Evolutionary conservation across 163 green algal species (phyloP).

Genomic region (Chloromonas sp.): DNA sequence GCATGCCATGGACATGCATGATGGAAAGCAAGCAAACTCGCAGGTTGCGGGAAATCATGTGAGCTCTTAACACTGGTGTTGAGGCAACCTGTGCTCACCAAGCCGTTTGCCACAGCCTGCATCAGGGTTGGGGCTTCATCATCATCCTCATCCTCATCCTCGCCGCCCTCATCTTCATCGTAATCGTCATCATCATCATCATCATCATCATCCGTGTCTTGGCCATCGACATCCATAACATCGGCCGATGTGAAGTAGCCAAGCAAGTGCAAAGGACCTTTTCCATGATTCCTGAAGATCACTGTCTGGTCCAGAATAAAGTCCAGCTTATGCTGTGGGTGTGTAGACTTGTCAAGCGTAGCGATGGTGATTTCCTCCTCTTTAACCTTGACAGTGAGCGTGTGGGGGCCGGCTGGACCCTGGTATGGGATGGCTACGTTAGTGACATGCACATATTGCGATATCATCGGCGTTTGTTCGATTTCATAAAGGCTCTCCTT

Average conservation of each 20-base stretch:
- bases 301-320: not conserved
- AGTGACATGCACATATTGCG: conserved; percentile 1
- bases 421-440: not conserved
- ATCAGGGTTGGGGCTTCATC: not conserved
- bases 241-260: not conserved
- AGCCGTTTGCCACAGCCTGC: not conserved
- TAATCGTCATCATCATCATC: conserved; percentile 2
- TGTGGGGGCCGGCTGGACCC: not conserved
- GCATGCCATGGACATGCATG: not conserved
- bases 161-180: not conserved
- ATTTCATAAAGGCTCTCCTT: not conserved
- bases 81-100: not conserved
- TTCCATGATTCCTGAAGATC: not conserved
- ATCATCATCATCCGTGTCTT: not conserved
- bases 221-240: not conserved
- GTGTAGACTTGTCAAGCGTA: not conserved
- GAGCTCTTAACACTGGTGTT: not conserved
- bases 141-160: conserved; percentile 2
- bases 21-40: no score
- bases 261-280: not conserved
- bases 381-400: not conserved
- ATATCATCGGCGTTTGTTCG: not conserved
- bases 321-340: not conserved
- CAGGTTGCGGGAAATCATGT: no score
- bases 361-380: not conserved